Conservation (phyloP, 73 alveolate species). For the Paramecium primaurelia region DNA sequence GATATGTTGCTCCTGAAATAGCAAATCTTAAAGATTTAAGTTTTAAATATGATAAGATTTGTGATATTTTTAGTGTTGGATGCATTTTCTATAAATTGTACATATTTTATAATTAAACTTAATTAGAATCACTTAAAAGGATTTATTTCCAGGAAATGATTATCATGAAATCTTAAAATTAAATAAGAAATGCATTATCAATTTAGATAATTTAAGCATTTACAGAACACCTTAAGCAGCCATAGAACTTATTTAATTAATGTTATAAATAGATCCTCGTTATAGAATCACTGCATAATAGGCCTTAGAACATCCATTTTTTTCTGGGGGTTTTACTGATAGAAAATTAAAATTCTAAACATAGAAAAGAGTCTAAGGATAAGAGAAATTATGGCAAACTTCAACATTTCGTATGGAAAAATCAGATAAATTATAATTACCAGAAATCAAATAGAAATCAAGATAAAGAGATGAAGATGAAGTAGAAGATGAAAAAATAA, state of each 20-base stretch:
- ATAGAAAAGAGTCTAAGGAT: background rate
- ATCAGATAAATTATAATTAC: conserved; percentile 6
- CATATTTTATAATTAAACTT: background rate
- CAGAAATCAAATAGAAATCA: conserved; percentile 15
- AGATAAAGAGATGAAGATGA: background rate
- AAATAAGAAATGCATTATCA: conserved; percentile 13
- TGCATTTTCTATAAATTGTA: conserved; percentile 58
- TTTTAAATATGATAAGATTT: conserved; percentile 32
- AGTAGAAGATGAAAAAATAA: background rate
- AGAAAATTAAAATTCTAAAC: background rate
- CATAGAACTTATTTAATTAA: conserved; percentile 61
- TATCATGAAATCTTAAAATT: conserved; percentile 33
- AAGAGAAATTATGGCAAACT: conserved; percentile 12
- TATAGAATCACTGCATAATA: conserved; percentile 79
- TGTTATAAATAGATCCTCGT: conserved; percentile 74
- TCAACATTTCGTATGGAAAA: background rate
- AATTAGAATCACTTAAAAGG: background rate
- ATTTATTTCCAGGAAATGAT: conserved; percentile 38
- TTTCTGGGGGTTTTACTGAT: background rate
- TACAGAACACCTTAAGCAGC: conserved; percentile 46
- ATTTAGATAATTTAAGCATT: conserved; percentile 22
- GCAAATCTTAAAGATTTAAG: conserved; percentile 56
- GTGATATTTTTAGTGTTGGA: conserved; percentile 62
- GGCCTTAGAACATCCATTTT: conserved; percentile 74
- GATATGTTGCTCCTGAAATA: conserved; percentile 81